A percentile compares a stretch with the other conserved stretches of the same genome.
Evolutionary conservation across 768 basidiomycete species (phyloP).

Genomic region (Lentinula sp.): DNA sequence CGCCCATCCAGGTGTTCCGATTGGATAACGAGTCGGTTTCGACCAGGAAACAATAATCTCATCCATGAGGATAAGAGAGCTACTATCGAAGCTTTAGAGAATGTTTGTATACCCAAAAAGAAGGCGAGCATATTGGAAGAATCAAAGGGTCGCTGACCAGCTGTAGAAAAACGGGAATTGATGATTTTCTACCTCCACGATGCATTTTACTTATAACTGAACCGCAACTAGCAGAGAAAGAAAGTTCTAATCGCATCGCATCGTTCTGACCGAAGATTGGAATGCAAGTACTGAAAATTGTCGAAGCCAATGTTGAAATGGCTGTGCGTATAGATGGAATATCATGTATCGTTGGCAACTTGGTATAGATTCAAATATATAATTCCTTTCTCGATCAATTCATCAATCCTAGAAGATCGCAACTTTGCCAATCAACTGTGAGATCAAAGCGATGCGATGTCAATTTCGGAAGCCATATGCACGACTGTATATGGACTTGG

Average conservation of each 20-base stretch:
- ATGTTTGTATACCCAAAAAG: neutral
- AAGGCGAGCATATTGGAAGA: neutral
- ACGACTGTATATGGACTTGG: neutral
- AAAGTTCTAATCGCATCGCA: no score
- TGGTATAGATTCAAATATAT: no score
- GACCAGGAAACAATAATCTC: neutral
- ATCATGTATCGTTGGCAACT: no score
- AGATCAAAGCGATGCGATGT: neutral
- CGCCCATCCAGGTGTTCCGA: neutral
- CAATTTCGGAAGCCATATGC: no score
- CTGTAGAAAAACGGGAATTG: neutral
- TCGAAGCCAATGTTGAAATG: no score
- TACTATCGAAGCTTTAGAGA: neutral
- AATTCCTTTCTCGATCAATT: no score
- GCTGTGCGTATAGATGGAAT: no score
- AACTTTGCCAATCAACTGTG: neutral
- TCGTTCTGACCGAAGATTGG: no score
- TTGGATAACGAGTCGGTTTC: neutral
- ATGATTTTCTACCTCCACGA: no score
- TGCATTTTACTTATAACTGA: neutral
- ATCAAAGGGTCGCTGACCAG: neutral
- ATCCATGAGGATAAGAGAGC: neutral
- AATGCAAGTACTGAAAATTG: no score
- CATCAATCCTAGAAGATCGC: neutral
- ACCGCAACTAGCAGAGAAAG: no score